Percentiles rank a stretch among this genome's conserved stretches.
These are phyloP conservation scores for Achaetomiella virescens DNA, from an alignment of 495 filamentous ascomycete genomes.

Conservation along the genomic window DNA sequence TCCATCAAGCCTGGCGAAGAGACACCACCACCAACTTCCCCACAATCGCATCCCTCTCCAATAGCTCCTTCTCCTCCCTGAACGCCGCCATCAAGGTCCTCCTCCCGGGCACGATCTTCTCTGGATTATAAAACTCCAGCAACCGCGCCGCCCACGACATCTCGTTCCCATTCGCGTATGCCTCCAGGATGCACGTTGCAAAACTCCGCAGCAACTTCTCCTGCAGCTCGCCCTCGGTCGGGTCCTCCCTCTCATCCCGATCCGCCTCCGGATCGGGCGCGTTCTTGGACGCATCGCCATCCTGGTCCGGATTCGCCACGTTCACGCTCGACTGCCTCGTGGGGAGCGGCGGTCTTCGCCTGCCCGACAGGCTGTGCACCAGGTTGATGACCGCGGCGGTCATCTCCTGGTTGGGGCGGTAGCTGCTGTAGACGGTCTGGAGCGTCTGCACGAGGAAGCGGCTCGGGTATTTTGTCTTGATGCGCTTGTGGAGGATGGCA, in stretches of 20 bases:
- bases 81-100: constrained; percentile 57
- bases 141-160: constrained; percentile 71
- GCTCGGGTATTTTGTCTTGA: constrained; percentile 85
- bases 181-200: constrained; percentile 75
- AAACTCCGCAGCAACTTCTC: constrained; percentile 75
- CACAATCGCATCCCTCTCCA: constrained; percentile 61
- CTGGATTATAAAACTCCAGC: constrained; percentile 63
- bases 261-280: constrained; percentile 81
- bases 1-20: not conserved
- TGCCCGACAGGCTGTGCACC: constrained; percentile 65
- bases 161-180: constrained; percentile 62
- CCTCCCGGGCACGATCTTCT: constrained; percentile 50
- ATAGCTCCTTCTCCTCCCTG: constrained; percentile 53
- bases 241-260: constrained; percentile 43
- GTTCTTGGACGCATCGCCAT: constrained; percentile 42
- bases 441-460: constrained; percentile 89
- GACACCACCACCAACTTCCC: constrained; percentile 66
- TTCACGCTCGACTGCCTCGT: constrained; percentile 59
- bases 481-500: constrained; percentile 74
- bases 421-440: constrained; percentile 65
- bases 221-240: constrained; percentile 56
- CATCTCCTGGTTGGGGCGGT: constrained; percentile 55
- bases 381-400: constrained; percentile 71
- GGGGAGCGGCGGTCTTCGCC: constrained; percentile 67
- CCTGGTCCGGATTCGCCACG: constrained; percentile 40